A percentile compares a stretch with the other conserved stretches of the same genome.
These are phyloP conservation scores for Taiwanofungus camphoratus DNA, from an alignment of 1,284 basidiomycete species.

Conservation along the genomic window DNA sequence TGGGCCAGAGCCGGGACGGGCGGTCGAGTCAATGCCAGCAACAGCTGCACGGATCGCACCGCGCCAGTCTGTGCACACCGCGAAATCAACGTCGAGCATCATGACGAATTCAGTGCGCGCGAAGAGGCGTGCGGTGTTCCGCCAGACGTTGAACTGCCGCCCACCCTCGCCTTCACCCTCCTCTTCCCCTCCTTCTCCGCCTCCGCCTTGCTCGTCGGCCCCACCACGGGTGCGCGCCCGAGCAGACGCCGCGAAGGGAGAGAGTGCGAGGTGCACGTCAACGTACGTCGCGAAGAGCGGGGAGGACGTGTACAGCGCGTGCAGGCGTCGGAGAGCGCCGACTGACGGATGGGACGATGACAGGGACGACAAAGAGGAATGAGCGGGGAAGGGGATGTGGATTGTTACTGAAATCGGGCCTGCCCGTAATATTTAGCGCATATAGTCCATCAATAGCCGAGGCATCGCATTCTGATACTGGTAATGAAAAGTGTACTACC, in stretches of 20 bases:
- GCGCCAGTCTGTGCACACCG: conserved; percentile 74
- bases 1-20: too few relatives aligned
- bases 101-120: conserved; percentile 77
- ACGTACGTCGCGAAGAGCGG: conserved; percentile 62
- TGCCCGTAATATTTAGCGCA: conserved; percentile 28
- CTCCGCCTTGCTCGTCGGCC: too few relatives aligned
- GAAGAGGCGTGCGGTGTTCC: conserved; percentile 77
- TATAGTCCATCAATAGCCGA: neutral
- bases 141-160: conserved; percentile 82
- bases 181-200: neutral
- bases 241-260: conserved; percentile 46
- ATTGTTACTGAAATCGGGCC: conserved; percentile 81
- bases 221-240: too few relatives aligned
- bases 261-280: conserved; percentile 84
- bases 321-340: conserved; percentile 50
- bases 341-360: conserved; percentile 24
- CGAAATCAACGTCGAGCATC: conserved; percentile 88
- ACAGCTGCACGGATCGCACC: conserved; percentile 37
- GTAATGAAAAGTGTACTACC: too few relatives aligned
- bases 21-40: conserved; percentile 2
- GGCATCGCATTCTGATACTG: neutral
- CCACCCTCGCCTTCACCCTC: conserved; percentile 34
- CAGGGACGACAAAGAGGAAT: conserved; percentile 22
- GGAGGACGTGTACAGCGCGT: conserved; percentile 58
- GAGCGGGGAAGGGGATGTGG: conserved; percentile 45